Conservation (phyloP, 768 basidiomycete genomes). For the Galerina marginata region DNA sequence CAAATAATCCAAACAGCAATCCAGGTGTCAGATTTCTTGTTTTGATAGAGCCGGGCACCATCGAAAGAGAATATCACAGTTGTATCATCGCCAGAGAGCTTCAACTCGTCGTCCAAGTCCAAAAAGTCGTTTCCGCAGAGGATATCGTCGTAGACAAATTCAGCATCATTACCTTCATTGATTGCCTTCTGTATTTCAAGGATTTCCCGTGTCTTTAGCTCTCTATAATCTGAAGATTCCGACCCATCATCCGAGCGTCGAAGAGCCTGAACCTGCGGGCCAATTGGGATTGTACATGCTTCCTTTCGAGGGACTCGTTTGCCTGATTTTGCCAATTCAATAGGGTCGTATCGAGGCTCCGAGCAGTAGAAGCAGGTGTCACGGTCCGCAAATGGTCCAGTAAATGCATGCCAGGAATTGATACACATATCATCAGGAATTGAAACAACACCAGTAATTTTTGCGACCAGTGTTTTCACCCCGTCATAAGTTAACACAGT, state of each 20-base stretch:
- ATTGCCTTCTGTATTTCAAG: neutral
- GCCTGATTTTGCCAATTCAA: neutral
- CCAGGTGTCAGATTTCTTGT: too few relatives aligned
- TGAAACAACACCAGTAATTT: conserved; percentile 39
- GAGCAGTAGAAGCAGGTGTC: conserved; percentile 30
- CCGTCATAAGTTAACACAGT: conserved; percentile 32
- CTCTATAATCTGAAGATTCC: conserved; percentile 30
- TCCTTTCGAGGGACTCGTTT: conserved; percentile 35
- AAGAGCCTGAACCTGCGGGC: conserved; percentile 48
- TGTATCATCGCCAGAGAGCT: too few relatives aligned
- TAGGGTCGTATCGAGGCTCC: conserved; percentile 17
- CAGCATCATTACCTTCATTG: conserved; percentile 9
- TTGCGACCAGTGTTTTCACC: conserved; percentile 27
- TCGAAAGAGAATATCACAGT: too few relatives aligned
- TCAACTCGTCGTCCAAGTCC: neutral
- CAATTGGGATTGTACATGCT: conserved; percentile 43
- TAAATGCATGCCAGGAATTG: conserved; percentile 37
- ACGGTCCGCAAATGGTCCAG: conserved; percentile 22
- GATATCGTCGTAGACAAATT: conserved; percentile 24
- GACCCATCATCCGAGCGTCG: conserved; percentile 29
- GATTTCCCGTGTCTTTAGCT: conserved; percentile 14
- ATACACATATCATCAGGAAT: conserved; percentile 48
- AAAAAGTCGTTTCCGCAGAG: conserved; percentile 28
- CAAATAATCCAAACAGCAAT: too few relatives aligned
- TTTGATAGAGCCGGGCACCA: too few relatives aligned